phyloP scores from a whole-genome alignment of 1,284 basidiomycete genomes.

The Rhodotorula sp. region DNA sequence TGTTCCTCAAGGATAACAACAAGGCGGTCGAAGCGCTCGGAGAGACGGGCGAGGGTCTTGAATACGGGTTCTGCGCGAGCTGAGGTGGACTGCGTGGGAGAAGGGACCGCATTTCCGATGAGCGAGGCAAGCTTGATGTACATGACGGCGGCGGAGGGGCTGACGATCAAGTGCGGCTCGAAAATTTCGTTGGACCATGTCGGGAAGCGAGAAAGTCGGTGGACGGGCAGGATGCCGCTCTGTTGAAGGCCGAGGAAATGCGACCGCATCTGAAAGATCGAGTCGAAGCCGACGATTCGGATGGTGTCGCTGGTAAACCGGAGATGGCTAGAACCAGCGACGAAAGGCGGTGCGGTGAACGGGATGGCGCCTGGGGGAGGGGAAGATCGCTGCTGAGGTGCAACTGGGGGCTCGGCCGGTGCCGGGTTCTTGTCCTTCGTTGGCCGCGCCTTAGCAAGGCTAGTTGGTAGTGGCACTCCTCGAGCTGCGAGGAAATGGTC shows the following conservation, averaged over 20 bases:
- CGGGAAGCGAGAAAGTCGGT: conserved; percentile 6
- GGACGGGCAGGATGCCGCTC: neutral
- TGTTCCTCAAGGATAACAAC: conserved; percentile 20
- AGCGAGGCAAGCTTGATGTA: conserved; percentile 2
- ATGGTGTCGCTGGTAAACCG: neutral
- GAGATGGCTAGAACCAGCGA: neutral
- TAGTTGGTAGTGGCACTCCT: no score
- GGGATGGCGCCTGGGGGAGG: conserved; percentile 10
- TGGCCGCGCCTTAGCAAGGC: neutral
- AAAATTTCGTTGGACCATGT: neutral
- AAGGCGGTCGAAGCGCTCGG: conserved; percentile 1
- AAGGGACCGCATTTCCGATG: neutral
- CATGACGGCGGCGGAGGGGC: conserved; percentile 5
- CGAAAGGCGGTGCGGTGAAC: conserved; percentile 1
- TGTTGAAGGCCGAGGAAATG: neutral
- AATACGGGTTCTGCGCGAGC: conserved; percentile 4
- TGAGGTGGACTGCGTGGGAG: no score
- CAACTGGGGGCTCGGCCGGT: neutral
- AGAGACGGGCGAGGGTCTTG: conserved; percentile 7
- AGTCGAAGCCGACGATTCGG: conserved; percentile 3
- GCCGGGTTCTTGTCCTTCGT: no score
- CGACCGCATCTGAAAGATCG: conserved; percentile 1
- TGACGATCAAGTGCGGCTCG: conserved; percentile 18
- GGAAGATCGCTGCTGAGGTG: neutral
- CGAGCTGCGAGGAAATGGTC: neutral